Evolutionary conservation across 2,329 filamentous ascomycete species (phyloP).

Genomic region (Exophiala oligosperma): DNA sequence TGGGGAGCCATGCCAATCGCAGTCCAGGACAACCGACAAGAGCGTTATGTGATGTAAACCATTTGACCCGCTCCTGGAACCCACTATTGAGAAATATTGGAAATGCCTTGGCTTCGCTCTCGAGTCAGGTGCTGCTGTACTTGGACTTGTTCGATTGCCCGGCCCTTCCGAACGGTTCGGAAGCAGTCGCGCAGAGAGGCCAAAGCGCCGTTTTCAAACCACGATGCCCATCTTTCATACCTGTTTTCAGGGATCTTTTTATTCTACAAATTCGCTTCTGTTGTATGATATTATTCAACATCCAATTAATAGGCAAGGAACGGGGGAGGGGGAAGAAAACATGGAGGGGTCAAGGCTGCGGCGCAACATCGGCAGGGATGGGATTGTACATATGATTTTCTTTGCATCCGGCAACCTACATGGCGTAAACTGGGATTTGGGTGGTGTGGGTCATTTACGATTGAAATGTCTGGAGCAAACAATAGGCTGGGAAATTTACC

Average conservation of each 20-base stretch:
- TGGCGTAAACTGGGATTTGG: conserved; percentile 2
- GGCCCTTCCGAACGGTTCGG: conserved; percentile 13
- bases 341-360: not conserved
- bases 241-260: too few relatives aligned
- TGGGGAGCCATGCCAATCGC: conserved; percentile 26
- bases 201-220: conserved; percentile 1
- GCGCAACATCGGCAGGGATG: not conserved
- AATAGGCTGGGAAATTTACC: conserved; percentile 12
- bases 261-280: not conserved
- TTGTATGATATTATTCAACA: conserved; percentile 13
- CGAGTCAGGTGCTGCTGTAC: not conserved
- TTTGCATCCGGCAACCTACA: not conserved
- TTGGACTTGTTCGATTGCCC: conserved; percentile 6
- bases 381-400: conserved; percentile 4
- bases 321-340: not conserved
- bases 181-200: not conserved
- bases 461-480: not conserved
- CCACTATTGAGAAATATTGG: not conserved
- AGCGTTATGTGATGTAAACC: conserved; percentile 24
- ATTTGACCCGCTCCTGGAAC: not conserved
- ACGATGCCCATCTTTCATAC: conserved; percentile 6
- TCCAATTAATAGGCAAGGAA: conserved; percentile 1
- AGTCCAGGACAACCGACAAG: conserved; percentile 27
- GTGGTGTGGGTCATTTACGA: conserved; percentile 2
- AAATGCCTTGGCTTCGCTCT: not conserved